phyloP scores from a whole-genome alignment of 805 yeast species.

The Kodamaea neixiangensis region DNA sequence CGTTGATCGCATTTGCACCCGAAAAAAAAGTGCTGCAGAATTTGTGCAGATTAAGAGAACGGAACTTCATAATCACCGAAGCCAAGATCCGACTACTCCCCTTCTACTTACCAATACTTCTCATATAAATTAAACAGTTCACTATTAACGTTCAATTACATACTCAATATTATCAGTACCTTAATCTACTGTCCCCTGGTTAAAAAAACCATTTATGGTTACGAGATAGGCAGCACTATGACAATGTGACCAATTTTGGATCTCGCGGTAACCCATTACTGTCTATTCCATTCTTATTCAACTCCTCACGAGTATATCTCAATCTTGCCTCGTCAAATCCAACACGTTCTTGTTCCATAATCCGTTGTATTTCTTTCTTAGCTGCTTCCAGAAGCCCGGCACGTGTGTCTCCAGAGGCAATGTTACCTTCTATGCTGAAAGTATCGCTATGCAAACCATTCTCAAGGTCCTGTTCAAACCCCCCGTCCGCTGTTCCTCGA shows the following conservation, averaged over 20 bases:
- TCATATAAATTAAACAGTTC: no score
- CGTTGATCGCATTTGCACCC: no score
- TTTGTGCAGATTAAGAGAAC: no score
- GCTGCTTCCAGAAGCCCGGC: slow-evolving; percentile 61
- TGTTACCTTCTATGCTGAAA: slow-evolving; percentile 52
- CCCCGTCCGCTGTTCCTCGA: slow-evolving; percentile 15
- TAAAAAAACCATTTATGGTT: background rate
- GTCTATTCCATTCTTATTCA: slow-evolving; percentile 32
- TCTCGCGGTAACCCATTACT: slow-evolving; percentile 22
- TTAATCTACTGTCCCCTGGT: background rate
- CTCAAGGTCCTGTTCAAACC: slow-evolving; percentile 46
- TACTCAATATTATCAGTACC: background rate
- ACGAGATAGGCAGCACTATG: background rate
- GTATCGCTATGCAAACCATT: slow-evolving; percentile 59
- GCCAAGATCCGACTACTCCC: no score
- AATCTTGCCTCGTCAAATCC: slow-evolving; percentile 73
- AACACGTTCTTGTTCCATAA: slow-evolving; percentile 53
- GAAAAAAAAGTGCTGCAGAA: no score
- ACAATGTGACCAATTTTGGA: slow-evolving; percentile 22
- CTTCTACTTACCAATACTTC: no score
- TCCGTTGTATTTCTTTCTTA: slow-evolving; percentile 48
- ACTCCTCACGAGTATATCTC: slow-evolving; percentile 45
- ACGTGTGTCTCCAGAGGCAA: slow-evolving; percentile 52
- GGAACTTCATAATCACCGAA: no score
- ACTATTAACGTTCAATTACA: background rate